Percentiles rank a stretch among this genome's conserved stretches.
phyloP scores from a whole-genome alignment of 164 flowering plant species.

The Vitis amurensis region DNA sequence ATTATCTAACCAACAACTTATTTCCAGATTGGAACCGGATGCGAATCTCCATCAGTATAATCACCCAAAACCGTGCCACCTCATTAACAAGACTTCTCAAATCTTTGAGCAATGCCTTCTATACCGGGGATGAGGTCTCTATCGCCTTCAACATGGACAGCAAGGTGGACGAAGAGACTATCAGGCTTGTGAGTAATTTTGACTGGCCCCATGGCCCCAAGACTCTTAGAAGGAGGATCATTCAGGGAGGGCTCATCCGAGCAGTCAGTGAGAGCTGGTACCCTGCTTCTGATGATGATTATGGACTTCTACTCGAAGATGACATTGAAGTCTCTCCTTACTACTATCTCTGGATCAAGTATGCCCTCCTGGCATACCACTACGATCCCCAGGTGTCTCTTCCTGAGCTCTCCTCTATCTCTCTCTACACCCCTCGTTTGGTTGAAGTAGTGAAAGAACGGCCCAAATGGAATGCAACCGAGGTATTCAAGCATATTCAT shows the following conservation, averaged over 20 bases:
- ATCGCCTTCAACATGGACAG: conserved; percentile 97
- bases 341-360: conserved; percentile 93
- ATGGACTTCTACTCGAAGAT: conserved; percentile 88
- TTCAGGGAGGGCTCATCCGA: conserved; percentile 94
- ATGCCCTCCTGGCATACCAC: conserved; percentile 76
- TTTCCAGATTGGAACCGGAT: conserved; percentile 92
- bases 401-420: conserved; percentile 88
- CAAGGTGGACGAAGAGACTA: conserved; percentile 77
- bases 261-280: conserved; percentile 99
- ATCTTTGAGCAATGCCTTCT: conserved; percentile 73
- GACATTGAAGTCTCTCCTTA: conserved; percentile 98
- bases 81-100: conserved; percentile 82
- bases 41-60: conserved; percentile 78
- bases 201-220: conserved; percentile 95
- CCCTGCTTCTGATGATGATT: conserved; percentile 87
- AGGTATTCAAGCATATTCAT: conserved; percentile 75
- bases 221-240: conserved; percentile 76
- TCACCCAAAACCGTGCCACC: conserved; percentile 80
- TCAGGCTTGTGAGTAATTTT: conserved; percentile 58
- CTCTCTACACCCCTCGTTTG: conserved; percentile 84
- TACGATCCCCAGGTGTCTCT: conserved; percentile 89
- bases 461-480: conserved; percentile 90
- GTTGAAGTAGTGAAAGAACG: conserved; percentile 95
- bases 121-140: conserved; percentile 77
- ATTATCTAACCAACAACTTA: conserved; percentile 2